Percentiles rank a stretch among this genome's conserved stretches.
Evolutionary conservation across 352 stramenopile genomes (phyloP).

Genomic region (Phytopythium montanum): DNA sequence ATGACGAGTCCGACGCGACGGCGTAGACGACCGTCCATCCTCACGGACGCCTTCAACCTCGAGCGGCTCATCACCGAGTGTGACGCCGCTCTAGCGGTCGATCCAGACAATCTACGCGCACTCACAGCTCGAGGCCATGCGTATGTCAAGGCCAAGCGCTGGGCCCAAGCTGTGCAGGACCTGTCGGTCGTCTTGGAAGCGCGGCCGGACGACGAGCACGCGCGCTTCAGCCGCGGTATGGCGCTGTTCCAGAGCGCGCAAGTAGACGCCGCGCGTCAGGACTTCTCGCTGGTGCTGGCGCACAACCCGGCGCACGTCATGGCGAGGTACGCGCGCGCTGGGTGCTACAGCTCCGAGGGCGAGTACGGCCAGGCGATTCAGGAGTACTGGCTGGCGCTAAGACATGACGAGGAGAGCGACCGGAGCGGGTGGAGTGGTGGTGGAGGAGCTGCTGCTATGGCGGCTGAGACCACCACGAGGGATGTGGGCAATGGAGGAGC

Average conservation of each 20-base stretch:
- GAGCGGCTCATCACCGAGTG: conserved; percentile 54
- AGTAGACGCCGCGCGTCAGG: conserved; percentile 49
- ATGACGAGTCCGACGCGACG: not conserved
- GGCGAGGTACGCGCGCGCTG: conserved; percentile 64
- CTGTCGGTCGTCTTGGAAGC: conserved; percentile 47
- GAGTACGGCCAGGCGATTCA: conserved; percentile 71
- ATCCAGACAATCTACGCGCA: conserved; percentile 56
- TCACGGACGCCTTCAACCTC: conserved; percentile 41
- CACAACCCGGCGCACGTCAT: conserved; percentile 76
- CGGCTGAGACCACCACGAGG: not conserved
- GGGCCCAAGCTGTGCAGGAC: conserved; percentile 45
- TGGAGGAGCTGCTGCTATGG: not conserved
- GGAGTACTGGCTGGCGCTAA: conserved; percentile 66
- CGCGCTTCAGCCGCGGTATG: conserved; percentile 71
- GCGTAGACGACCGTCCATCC: conserved; percentile 13
- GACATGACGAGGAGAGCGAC: conserved; percentile 56
- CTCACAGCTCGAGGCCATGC: conserved; percentile 59
- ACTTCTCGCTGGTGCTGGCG: conserved; percentile 63
- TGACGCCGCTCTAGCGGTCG: conserved; percentile 26
- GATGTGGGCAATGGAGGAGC: not conserved
- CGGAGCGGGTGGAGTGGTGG: not conserved
- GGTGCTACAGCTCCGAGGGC: conserved; percentile 69
- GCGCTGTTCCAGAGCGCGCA: conserved; percentile 51
- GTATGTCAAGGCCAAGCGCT: conserved; percentile 70
- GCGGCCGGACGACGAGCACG: conserved; percentile 55